Evolutionary conservation across 495 filamentous ascomycete genomes (phyloP).

Genomic region (Baudoinia panamericana): DNA sequence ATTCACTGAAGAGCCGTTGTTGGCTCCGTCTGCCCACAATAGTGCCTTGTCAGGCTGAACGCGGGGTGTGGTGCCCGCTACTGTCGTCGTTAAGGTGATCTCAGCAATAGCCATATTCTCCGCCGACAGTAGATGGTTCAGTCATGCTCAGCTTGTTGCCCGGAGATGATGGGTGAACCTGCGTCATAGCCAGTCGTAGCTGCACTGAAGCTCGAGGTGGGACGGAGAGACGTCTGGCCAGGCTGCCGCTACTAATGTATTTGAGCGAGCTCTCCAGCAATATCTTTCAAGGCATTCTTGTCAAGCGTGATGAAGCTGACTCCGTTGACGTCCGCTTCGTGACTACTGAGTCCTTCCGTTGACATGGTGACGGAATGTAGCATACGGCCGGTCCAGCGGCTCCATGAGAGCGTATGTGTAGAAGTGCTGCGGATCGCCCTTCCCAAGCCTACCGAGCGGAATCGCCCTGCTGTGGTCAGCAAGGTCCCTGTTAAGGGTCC

Average conservation of each 20-base stretch:
- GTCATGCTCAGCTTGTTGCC: neutral
- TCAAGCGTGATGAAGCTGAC: too few relatives aligned
- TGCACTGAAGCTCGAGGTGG: slow-evolving; percentile 1
- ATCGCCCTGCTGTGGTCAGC: slow-evolving; percentile 21
- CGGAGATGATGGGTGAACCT: neutral
- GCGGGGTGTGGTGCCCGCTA: too few relatives aligned
- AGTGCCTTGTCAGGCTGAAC: too few relatives aligned
- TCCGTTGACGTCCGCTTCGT: too few relatives aligned
- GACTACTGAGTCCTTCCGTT: too few relatives aligned
- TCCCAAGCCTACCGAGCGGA: slow-evolving; percentile 19
- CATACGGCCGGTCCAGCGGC: slow-evolving; percentile 31
- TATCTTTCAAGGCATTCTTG: neutral
- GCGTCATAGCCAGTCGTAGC: neutral
- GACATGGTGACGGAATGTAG: slow-evolving; percentile 1
- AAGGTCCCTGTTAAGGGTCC: neutral
- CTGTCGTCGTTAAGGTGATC: too few relatives aligned
- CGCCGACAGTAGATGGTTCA: neutral
- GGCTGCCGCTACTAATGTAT: neutral
- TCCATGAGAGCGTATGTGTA: slow-evolving; percentile 35
- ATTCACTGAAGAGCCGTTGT: too few relatives aligned
- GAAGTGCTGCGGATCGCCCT: slow-evolving; percentile 27
- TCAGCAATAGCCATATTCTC: too few relatives aligned
- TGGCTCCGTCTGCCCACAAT: too few relatives aligned
- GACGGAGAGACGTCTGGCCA: slow-evolving; percentile 4
- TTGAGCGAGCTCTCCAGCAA: neutral